These are phyloP conservation scores for Alternaria novae-zelandiae DNA, from an alignment of 2,329 filamentous ascomycete species.

Conservation along the genomic window DNA sequence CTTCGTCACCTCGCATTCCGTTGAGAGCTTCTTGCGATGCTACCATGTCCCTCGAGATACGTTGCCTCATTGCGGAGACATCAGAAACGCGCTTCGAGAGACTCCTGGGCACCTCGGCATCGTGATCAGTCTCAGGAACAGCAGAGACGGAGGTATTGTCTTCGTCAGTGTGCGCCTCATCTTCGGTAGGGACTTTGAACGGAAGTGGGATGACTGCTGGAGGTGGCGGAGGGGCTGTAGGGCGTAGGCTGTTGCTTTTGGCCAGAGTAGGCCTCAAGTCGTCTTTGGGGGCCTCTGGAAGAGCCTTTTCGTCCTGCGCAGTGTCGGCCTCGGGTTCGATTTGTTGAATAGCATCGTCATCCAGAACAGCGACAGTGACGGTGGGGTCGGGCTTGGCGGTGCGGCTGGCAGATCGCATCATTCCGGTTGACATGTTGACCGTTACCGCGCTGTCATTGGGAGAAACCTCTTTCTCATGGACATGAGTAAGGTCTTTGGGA, in stretches of 20 bases:
- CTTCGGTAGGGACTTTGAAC: constrained; percentile 63
- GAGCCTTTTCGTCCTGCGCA: not conserved
- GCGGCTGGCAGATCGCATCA: constrained; percentile 45
- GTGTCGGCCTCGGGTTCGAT: constrained; percentile 38
- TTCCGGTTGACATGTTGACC: constrained; percentile 57
- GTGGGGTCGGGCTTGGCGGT: constrained; percentile 48
- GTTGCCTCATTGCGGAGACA: constrained; percentile 39
- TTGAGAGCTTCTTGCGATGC: constrained; percentile 49
- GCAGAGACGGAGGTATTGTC: constrained; percentile 66
- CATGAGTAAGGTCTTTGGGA: constrained; percentile 42
- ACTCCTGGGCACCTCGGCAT: constrained; percentile 24
- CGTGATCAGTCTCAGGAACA: constrained; percentile 32
- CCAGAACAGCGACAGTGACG: constrained; percentile 62
- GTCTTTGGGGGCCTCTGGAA: constrained; percentile 10
- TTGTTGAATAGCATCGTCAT: constrained; percentile 54
- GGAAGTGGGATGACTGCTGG: constrained; percentile 69
- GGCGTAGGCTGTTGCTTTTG: constrained; percentile 29
- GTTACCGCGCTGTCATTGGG: constrained; percentile 62
- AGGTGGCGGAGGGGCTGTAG: constrained; percentile 50
- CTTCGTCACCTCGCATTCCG: constrained; percentile 40
- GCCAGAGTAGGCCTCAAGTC: not conserved
- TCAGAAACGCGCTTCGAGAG: constrained; percentile 47
- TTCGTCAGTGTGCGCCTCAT: constrained; percentile 53
- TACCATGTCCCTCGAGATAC: constrained; percentile 20
- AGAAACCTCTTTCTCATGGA: constrained; percentile 47